Percentiles rank a stretch among this genome's conserved stretches.
These are phyloP conservation scores for Chenopodium formosanum DNA, from an alignment of 148 eudicot genomes.

Conservation along the genomic window DNA sequence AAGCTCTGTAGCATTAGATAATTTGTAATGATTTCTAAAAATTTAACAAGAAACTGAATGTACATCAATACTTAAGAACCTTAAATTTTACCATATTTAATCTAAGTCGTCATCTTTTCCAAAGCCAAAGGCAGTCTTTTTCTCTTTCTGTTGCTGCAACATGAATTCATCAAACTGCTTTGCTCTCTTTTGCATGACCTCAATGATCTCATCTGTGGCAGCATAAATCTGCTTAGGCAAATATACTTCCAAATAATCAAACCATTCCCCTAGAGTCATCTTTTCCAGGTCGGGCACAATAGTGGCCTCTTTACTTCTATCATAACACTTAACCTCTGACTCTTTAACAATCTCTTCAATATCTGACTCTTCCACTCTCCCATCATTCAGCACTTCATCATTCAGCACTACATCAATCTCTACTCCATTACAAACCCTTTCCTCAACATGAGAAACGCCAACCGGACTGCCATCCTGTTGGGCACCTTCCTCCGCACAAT, in stretches of 20 bases:
- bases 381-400: conserved; percentile 3
- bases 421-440: conserved; percentile 1
- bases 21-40: no score
- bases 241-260: conserved; percentile 55
- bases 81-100: conserved; percentile 7
- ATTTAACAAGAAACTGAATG: neutral
- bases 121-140: conserved; percentile 24
- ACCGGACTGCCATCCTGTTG: neutral
- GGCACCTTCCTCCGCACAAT: conserved; percentile 2
- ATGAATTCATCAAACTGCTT: conserved; percentile 51
- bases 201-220: conserved; percentile 51
- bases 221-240: conserved; percentile 56
- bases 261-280: conserved; percentile 78
- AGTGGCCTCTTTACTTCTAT: conserved; percentile 14
- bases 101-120: conserved; percentile 17
- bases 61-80: neutral
- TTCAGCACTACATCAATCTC: conserved; percentile 10
- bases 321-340: neutral
- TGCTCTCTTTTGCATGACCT: conserved; percentile 49
- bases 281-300: conserved; percentile 49
- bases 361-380: conserved; percentile 4
- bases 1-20: no score
- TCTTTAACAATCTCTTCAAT: conserved; percentile 13
- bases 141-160: conserved; percentile 46
- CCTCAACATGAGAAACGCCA: conserved; percentile 2